Conservation (phyloP, 1,139 yeast species). For the Diutina neorugosa region DNA sequence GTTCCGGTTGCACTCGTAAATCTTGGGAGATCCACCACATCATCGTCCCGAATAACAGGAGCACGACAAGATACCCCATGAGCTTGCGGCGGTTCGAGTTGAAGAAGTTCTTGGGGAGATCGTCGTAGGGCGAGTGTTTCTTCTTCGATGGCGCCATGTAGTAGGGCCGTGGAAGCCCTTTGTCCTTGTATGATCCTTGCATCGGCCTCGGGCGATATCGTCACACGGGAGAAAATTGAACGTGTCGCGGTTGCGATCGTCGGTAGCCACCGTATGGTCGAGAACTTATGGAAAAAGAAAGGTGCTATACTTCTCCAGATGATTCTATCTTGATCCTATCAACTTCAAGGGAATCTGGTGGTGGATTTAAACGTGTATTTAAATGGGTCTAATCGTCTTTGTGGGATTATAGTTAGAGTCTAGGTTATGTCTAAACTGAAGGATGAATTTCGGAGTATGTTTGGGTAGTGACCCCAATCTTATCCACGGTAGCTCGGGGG, state of each 20-base stretch:
- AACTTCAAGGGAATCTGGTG: too few relatives aligned
- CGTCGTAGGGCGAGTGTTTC: constrained; percentile 24
- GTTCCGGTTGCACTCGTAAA: constrained; percentile 18
- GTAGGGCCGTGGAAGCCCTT: constrained; percentile 37
- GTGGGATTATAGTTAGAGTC: too few relatives aligned
- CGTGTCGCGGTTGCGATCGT: not conserved
- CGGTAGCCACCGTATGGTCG: too few relatives aligned
- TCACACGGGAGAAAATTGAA: not conserved
- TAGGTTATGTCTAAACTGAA: too few relatives aligned
- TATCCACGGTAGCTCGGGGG: constrained; percentile 15
- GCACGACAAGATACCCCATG: constrained; percentile 26
- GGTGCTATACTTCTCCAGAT: too few relatives aligned
- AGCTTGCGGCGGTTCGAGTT: constrained; percentile 26
- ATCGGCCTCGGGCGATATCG: constrained; percentile 10
- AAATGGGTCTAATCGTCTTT: too few relatives aligned
- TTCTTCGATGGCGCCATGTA: constrained; percentile 34
- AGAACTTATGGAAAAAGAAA: too few relatives aligned
- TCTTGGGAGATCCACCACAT: constrained; percentile 28
- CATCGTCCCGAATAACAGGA: constrained; percentile 23
- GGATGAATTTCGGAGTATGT: not conserved
- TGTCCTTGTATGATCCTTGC: constrained; percentile 35
- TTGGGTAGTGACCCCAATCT: not conserved
- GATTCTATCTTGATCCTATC: too few relatives aligned
- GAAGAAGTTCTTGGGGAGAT: constrained; percentile 21
- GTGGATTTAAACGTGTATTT: too few relatives aligned